Base-by-base conservation (phyloP, 2,329 filamentous ascomycete species). In the Hymenoscyphus occultus region DNA sequence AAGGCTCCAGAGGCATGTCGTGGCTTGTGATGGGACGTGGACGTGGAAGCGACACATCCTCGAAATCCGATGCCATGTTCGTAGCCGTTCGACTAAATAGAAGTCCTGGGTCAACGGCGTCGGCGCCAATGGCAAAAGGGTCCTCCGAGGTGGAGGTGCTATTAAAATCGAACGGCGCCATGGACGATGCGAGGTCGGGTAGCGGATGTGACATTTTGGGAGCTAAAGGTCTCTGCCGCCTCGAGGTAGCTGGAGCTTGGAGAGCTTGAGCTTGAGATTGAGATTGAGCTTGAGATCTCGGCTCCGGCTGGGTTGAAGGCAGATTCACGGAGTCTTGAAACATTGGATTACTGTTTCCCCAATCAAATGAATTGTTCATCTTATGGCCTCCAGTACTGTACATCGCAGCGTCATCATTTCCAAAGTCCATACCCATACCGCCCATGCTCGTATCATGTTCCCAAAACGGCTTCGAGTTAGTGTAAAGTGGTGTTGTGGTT, bases 401-500 rank as follows among this genome's bases (percentile, higher is more conserved):
- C 62, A 75, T 71, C 7, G 63, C 67, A 54, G 66, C 62, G 39
- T 71, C 78, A 22, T 80, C 76, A 19, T 78, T 75, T 58, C 78
- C 76, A 66, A 87, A 88, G 71, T 88, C 85, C 62, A 89, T 76
- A 64, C 87, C 85, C 83, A 89, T 86, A 31, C 78, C 80, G 51
- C 74, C 75, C 80, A 87, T 83, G 65, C 76, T 75, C 31, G 77
- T 72, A 61, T 83, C 80, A 3, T 81, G 77, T 65, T 86, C 84
- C 86, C 86, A 89, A 68, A 87, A 88, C 45, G 74, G 69, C 59
- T 78, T 78, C 12, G 78, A 74, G 61, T 79, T 77, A 7, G 74
- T 73, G 68, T 80, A 83, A 2, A 78, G 75, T 0, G 83, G 78
- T 3, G 79, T 79, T 2, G 80, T 79, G 39, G 80, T 80, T 22